Evolutionary conservation across 768 basidiomycete species (phyloP).

Genomic region (Lactifluus volemus): DNA sequence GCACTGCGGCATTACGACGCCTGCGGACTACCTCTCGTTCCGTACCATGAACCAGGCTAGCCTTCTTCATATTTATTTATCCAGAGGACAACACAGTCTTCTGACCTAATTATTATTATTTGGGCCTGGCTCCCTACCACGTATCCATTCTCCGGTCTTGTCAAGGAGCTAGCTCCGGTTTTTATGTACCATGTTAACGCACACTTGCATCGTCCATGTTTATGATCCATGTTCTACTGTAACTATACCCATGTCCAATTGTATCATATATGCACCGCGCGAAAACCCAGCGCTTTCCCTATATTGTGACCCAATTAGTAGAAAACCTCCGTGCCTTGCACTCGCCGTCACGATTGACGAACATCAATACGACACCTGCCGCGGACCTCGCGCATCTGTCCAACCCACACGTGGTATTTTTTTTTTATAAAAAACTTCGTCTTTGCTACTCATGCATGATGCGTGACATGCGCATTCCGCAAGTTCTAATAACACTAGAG

Average conservation of each 20-base stretch:
- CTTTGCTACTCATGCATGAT: not conserved
- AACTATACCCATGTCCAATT: not conserved
- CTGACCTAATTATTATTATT: not conserved
- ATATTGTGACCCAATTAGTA: not conserved
- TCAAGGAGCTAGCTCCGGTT: not conserved
- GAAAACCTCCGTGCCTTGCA: not conserved
- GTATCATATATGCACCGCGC: not conserved
- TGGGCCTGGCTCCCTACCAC: not conserved
- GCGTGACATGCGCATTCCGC: not conserved
- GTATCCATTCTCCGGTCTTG: not conserved
- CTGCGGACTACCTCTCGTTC: not conserved
- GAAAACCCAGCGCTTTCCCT: slow-evolving; percentile 11
- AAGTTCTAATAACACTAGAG: not conserved
- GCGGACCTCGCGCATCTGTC: slow-evolving; percentile 10
- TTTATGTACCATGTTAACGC: not conserved
- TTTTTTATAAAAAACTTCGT: not conserved
- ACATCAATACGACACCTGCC: not conserved
- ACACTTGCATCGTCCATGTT: not conserved
- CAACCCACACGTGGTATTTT: not conserved
- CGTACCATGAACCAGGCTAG: not conserved
- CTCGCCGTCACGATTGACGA: not conserved
- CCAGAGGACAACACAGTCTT: not conserved
- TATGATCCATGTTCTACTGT: not conserved
- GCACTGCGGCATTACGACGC: not conserved
- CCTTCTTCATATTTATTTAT: not conserved